Conservation (phyloP, 2,329 filamentous ascomycete genomes). For the Westerdykella ornata region DNA sequence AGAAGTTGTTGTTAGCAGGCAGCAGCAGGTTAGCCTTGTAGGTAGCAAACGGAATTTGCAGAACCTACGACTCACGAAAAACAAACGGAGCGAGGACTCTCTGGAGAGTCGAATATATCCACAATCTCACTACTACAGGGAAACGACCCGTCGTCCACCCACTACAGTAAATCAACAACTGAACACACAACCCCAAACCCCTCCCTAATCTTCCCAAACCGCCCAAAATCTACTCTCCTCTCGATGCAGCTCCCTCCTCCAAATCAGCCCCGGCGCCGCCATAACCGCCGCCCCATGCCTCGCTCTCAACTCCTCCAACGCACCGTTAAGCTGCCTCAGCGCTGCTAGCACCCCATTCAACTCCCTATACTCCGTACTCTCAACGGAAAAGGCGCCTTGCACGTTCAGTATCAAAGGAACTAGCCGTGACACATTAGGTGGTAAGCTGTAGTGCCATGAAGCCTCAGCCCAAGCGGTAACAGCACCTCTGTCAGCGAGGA, state of each 20-base stretch:
- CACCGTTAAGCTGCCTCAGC: conserved; percentile 19
- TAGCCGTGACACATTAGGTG: conserved; percentile 26
- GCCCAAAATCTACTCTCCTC: conserved; percentile 10
- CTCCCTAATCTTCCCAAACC: conserved; percentile 11
- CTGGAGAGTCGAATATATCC: too few relatives aligned
- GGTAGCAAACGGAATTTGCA: too few relatives aligned
- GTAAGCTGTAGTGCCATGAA: conserved; percentile 25
- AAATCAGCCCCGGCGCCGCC: conserved; percentile 25
- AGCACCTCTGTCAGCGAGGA: conserved; percentile 21
- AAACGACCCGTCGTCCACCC: too few relatives aligned
- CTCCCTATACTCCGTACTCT: conserved; percentile 20
- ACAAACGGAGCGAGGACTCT: too few relatives aligned
- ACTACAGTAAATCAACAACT: too few relatives aligned
- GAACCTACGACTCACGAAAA: too few relatives aligned
- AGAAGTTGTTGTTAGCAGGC: too few relatives aligned
- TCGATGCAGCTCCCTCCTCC: conserved; percentile 16
- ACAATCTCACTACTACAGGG: too few relatives aligned
- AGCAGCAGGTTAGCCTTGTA: too few relatives aligned
- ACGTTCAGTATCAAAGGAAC: conserved; percentile 19
- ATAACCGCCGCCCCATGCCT: conserved; percentile 16
- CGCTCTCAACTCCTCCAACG: conserved; percentile 17
- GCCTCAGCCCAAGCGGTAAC: conserved; percentile 30
- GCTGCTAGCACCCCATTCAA: conserved; percentile 19
- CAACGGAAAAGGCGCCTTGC: conserved; percentile 17
- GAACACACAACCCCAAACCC: not conserved